Conservation (phyloP, 2,329 filamentous ascomycete species). For the Dactylonectria macrodidyma region DNA sequence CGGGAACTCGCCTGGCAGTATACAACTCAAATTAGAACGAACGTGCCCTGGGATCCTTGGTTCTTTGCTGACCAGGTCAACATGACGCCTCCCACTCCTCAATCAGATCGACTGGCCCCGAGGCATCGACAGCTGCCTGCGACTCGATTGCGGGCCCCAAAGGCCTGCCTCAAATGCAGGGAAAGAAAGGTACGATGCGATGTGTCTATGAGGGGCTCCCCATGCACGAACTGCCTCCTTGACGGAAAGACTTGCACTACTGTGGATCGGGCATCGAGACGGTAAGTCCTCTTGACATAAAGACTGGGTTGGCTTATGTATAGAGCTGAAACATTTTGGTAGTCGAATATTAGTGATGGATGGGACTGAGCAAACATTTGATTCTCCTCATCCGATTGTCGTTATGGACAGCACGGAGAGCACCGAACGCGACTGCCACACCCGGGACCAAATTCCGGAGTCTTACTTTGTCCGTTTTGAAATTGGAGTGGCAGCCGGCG, state of each 20-base stretch:
- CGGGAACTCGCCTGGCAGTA: too few species aligned
- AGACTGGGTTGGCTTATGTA: too few species aligned
- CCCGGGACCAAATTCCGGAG: too few species aligned
- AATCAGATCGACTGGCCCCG: too few species aligned
- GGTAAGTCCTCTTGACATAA: not conserved
- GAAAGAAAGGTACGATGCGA: slow-evolving; percentile 17
- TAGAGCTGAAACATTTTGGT: not conserved
- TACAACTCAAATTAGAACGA: too few species aligned
- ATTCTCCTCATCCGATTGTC: not conserved
- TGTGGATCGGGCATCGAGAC: slow-evolving; percentile 11
- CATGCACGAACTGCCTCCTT: slow-evolving; percentile 18
- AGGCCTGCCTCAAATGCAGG: slow-evolving; percentile 12
- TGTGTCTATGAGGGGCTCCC: slow-evolving; percentile 14
- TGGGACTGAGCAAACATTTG: slow-evolving; percentile 4
- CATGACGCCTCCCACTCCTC: too few species aligned
- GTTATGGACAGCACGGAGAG: not conserved
- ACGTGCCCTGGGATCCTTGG: too few species aligned
- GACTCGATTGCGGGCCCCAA: slow-evolving; percentile 1
- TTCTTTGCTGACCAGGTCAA: too few species aligned
- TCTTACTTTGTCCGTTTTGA: too few species aligned
- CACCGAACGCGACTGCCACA: too few species aligned
- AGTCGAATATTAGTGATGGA: slow-evolving; percentile 4
- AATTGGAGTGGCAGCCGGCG: too few species aligned
- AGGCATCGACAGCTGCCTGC: too few species aligned
- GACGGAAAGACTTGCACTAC: slow-evolving; percentile 8